Percentiles rank a stretch among this genome's conserved stretches.
Evolutionary conservation across 139 green algal genomes (phyloP).

Genomic region (Tetraselmis chui): DNA sequence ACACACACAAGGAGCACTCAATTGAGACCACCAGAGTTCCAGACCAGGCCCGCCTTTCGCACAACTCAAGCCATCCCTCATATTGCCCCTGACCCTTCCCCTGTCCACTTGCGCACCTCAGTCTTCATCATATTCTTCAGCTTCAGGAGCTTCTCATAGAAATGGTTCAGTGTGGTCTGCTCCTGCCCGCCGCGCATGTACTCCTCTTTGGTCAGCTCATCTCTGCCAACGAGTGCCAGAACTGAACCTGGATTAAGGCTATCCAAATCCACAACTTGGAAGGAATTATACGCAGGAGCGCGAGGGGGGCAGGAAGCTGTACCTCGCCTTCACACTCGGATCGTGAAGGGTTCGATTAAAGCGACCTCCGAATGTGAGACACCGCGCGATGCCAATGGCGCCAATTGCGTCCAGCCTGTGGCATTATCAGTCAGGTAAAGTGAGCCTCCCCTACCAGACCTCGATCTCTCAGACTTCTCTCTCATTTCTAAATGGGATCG

Average conservation of each 20-base stretch:
- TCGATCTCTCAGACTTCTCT: too few species aligned
- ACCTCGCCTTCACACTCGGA: slow-evolving; percentile 32
- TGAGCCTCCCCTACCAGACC: too few species aligned
- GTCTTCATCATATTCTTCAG: slow-evolving; percentile 70
- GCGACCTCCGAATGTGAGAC: slow-evolving; percentile 66
- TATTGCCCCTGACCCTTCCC: too few species aligned
- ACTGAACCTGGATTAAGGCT: not conserved
- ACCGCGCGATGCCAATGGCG: slow-evolving; percentile 71
- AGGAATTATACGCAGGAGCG: too few species aligned
- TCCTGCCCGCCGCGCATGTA: slow-evolving; percentile 39
- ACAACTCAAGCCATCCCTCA: too few species aligned
- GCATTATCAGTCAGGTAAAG: too few species aligned
- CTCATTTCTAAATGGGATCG: too few species aligned
- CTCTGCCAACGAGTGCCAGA: not conserved
- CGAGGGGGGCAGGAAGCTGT: not conserved
- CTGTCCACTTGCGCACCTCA: too few species aligned
- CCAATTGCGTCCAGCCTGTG: slow-evolving; percentile 75
- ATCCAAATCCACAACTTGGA: too few species aligned
- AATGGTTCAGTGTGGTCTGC: slow-evolving; percentile 72
- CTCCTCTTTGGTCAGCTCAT: slow-evolving; percentile 37
- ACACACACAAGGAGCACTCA: not conserved
- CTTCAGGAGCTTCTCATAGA: slow-evolving; percentile 72
- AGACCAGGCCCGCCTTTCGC: too few species aligned
- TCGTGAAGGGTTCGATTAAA: slow-evolving; percentile 55
- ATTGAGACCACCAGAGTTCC: not conserved